Evolutionary conservation across 1,284 basidiomycete species (phyloP), one percentile per base, ranked within the genome.

Genomic region (Kwoniella shivajii): DNA sequence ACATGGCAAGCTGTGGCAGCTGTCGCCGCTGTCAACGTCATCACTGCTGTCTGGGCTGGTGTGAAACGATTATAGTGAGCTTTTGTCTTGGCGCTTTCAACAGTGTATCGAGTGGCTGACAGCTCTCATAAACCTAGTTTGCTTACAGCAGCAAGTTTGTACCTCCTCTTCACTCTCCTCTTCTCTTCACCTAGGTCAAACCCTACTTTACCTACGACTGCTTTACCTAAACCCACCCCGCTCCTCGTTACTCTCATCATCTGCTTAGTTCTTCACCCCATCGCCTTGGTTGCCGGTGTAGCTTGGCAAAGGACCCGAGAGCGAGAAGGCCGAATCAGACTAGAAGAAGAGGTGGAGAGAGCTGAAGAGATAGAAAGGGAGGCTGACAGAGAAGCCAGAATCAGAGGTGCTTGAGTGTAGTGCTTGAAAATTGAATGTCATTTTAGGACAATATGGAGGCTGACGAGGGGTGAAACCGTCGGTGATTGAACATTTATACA

Each of bases 271-370:
- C 60, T 77, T 22, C 77, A 79, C 60, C 77, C 77, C 0, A 54
- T 78, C 30, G 70, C 71, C 1, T 53, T 76, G 6, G 47, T 75
- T 1, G 67, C 66, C 1, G 72, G 74, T 14, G 53, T 74, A 2
- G 70, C 72, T 9, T 71, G 70, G 61, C 53, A 67, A 44, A 58
- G 69, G 31, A 73, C 69, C 13, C 62, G 66, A 41, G 69, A 75
- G 38, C 60, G 73, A 37, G 73, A 77, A 56, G 75, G 76, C 4
- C 64, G 78, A 34, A 78, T 79, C 61, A 64, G 72, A 33, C 64
- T 79, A 47, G 74, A 78, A 49, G 76, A 78, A 51, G 78, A 79
- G 56, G 76, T 73, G 33, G 76, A 74, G 60, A 57, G 56, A 22
- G 73, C 73, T 7, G 68, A 73, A 39, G 64, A 65, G 57, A 59